Base-by-base conservation (phyloP, 2,329 filamentous ascomycete species). In the Tympanopsis confertula region DNA sequence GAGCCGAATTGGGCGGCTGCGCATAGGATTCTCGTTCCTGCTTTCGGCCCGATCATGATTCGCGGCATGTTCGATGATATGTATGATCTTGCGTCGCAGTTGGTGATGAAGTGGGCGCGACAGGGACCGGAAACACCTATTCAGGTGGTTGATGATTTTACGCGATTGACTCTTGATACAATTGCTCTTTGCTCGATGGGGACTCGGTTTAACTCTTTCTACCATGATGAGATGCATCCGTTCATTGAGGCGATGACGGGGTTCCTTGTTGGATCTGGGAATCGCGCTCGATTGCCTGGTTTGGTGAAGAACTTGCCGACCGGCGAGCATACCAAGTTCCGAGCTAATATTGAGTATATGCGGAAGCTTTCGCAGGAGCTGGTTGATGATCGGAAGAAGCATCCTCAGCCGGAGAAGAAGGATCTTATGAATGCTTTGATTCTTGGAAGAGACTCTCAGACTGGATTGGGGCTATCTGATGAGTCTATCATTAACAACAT, bases 141-240 rank as follows among this genome's bases (percentile, higher is more conserved):
- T 41, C 59, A 66, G 33, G 71, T 73, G 0, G 68, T 72, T 0
- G 75, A 81, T 14, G 78, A 85, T 53, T 83, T 84, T 44, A 84
- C 81, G 2, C 69, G 81, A n/a, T 59, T 86, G 20, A 76, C 82
- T 0, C 66, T 87, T 2, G 82, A 87, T 50, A 82, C 80, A 0
- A 67, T 87, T 5, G 78, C 78, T 1, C 65, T 87, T 3, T 82
- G 79, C 52, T 64, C 74, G n/a, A 81, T 84, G 74, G 71, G 72
- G 26, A 80, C 68, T 41, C 74, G 82, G 14, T 86, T 86, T 65
- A 86, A 86, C 56, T 79, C 73, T 1, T 86, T 79, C 55, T 87
- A 86, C 50, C 65, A 66, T 19, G 71, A 82, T 13, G 64, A 74
- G 5, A 60, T 81, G 52, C 82, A 87, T 45, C 80, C 81, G 0